phyloP scores from a whole-genome alignment of 768 basidiomycete genomes.

The Rhodosporidiobolus odoratus region DNA sequence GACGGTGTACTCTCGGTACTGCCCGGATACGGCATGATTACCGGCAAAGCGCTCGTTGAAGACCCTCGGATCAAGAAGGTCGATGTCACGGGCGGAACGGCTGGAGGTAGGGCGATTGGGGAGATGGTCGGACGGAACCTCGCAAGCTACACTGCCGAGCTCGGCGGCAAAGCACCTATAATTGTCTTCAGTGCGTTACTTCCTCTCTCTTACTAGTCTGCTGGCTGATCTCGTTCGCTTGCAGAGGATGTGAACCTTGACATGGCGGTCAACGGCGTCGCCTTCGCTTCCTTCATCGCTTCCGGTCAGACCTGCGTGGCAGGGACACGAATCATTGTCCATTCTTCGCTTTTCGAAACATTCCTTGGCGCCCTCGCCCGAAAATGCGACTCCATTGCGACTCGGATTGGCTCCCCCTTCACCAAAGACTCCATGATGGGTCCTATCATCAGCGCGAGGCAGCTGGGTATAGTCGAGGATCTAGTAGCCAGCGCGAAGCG shows the following conservation, averaged over 20 bases:
- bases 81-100: conserved; percentile 65
- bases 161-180: conserved; percentile 70
- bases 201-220: neutral
- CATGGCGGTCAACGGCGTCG: conserved; percentile 73
- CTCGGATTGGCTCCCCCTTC: conserved; percentile 50
- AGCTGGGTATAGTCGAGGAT: conserved; percentile 61
- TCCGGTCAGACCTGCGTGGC: conserved; percentile 59
- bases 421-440: conserved; percentile 58
- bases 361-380: conserved; percentile 15
- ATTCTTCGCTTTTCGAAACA: neutral
- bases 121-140: conserved; percentile 68
- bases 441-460: conserved; percentile 63
- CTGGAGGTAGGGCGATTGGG: conserved; percentile 67
- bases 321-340: conserved; percentile 30
- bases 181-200: conserved; percentile 56
- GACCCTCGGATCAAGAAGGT: conserved; percentile 69
- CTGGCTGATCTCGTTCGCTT: neutral
- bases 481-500: conserved; percentile 53
- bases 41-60: conserved; percentile 62
- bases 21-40: conserved; percentile 63
- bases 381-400: conserved; percentile 25
- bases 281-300: conserved; percentile 77
- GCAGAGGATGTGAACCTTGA: conserved; percentile 62
- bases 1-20: conserved; percentile 66
- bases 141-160: conserved; percentile 70